phyloP scores from a whole-genome alignment of 208 protist genomes.

The Wallacemonas rigidus region DNA sequence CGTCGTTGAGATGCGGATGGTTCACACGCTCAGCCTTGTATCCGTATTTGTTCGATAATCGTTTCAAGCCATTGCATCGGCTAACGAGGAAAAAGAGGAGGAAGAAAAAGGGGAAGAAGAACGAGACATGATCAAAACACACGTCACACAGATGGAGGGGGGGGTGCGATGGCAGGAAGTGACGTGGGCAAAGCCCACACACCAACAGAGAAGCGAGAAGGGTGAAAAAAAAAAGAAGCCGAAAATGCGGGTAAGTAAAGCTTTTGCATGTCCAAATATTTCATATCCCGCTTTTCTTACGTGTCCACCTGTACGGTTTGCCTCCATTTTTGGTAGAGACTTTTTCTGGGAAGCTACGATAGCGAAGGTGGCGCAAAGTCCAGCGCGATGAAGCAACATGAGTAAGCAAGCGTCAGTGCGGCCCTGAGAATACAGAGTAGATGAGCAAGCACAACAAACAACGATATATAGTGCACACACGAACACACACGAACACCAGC shows the following conservation, averaged over 20 bases:
- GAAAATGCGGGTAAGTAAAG: slow-evolving; percentile 24
- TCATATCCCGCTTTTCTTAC: too few species aligned
- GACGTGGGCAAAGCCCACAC: too few species aligned
- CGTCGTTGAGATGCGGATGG: too few species aligned
- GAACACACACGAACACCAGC: slow-evolving; percentile 20
- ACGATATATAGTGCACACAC: slow-evolving; percentile 4
- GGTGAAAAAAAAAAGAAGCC: slow-evolving; percentile 24
- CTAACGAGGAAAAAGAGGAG: background rate
- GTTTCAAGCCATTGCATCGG: background rate
- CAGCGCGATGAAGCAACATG: background rate
- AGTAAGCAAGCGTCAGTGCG: background rate
- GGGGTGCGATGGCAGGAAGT: too few species aligned
- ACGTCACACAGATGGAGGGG: slow-evolving; percentile 4
- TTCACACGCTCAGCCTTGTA: too few species aligned
- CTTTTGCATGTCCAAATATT: background rate
- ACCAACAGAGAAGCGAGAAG: slow-evolving; percentile 17
- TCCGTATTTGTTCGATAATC: too few species aligned
- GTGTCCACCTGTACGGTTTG: too few species aligned
- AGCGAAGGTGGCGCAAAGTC: background rate
- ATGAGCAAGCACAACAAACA: slow-evolving; percentile 11
- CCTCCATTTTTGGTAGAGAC: too few species aligned
- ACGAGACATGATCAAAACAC: slow-evolving; percentile 3
- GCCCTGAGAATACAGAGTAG: slow-evolving; percentile 2
- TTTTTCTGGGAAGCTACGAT: too few species aligned
- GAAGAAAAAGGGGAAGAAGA: slow-evolving; percentile 15